Base-by-base conservation (phyloP, 108 stramenopile species). In the Pseudonitzschia multistriata region DNA sequence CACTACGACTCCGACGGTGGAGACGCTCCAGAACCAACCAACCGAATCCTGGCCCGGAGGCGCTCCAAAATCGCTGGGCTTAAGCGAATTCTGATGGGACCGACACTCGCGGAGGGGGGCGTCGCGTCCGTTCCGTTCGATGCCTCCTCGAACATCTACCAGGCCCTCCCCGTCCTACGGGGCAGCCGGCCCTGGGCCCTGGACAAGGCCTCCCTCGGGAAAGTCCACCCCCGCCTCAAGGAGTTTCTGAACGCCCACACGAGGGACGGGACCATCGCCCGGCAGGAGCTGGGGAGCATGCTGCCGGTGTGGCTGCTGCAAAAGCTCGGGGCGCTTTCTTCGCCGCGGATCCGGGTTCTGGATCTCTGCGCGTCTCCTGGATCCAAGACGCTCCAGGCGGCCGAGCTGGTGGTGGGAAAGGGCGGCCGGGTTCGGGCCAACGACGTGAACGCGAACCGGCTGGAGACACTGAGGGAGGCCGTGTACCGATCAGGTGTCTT, bases 361-460 rank as follows among this genome's bases (percentile, higher is more conserved):
- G 96, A 97, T 68, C 31, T 94, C 40, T 97, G 96, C 59, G 89
- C 92, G 8, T 77, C 80, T 28, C 96, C 96, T 0, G 96, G 96
- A 49, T 78, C 74, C 48, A 97, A 97, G 70, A 92, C 96, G 29
- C 34, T 90, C 60, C 96, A 97, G 70, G 84, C 83, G 0, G 89
- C 87, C 66, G 66, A 85, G 21, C 78, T 90, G 6, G 80, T 0
- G n/a, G 15, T 30, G 14, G 7, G 17, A 14, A 53, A 25, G 2
- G 50, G 68, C 6, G 79, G 80, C 36, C 71, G 78, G 39, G 71
- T 97, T 27, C 71, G 91, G 25, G 93, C 94, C 50, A 96, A 94
- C 62, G 96, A 97, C 72, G 78, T 90, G 5, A 85, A 88, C 52
- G 68, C 85, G 1, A 71, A 69, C 19, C 79, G 96, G 68, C 56